Evolutionary conservation across 164 flowering plant genomes (phyloP).

Genomic region (Nelumbo lutea): DNA sequence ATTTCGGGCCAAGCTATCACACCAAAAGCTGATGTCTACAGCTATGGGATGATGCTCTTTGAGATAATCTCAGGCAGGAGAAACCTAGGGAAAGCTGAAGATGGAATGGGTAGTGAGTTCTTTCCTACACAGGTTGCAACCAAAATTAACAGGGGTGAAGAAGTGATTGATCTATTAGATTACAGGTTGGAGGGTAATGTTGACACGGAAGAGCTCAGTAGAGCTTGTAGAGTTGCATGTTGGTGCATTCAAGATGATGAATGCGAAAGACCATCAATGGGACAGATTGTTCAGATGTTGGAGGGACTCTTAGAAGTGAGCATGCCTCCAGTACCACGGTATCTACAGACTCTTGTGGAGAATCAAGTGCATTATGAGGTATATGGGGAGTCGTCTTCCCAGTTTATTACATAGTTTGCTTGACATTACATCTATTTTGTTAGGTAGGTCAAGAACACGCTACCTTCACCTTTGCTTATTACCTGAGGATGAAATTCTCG

Average conservation of each 20-base stretch:
- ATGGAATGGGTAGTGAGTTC: background rate
- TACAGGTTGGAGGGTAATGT: conserved; percentile 5
- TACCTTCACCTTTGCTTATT: no score
- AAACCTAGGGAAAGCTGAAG: background rate
- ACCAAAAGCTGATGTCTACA: conserved; percentile 11
- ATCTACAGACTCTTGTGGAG: background rate
- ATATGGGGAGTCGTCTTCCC: no score
- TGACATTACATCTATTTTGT: no score
- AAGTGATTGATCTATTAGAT: conserved; percentile 3
- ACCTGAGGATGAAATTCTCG: no score
- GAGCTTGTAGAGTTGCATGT: conserved; percentile 11
- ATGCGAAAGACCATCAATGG: conserved; percentile 14
- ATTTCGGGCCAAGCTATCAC: conserved; percentile 9
- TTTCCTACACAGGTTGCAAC: conserved; percentile 1
- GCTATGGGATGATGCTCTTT: conserved; percentile 11
- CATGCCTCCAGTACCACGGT: conserved; percentile 3
- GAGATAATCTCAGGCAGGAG: conserved; percentile 14
- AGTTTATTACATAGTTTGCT: no score
- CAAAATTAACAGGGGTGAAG: conserved; percentile 3
- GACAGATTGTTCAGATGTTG: conserved; percentile 4
- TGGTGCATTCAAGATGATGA: conserved; percentile 19
- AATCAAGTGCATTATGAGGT: background rate
- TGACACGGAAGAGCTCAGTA: background rate
- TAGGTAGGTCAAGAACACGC: no score
- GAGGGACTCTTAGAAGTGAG: conserved; percentile 10